Evolutionary conservation across 1,139 yeast genomes (phyloP), one percentile per base, ranked within the genome.

Genomic region (Suhomyces panamericanus): DNA sequence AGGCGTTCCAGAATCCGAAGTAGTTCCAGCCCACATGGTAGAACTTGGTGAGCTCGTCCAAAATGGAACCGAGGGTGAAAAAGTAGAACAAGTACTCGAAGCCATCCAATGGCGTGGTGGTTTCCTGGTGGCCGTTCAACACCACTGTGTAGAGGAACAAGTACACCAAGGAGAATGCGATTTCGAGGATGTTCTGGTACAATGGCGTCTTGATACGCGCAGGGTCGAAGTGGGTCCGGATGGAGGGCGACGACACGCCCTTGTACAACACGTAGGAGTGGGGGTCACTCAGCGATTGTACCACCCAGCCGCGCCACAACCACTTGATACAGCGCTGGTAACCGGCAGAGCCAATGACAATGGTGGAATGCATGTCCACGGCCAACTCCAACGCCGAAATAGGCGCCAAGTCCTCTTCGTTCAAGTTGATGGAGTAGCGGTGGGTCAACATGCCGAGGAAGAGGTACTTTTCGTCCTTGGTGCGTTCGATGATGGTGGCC

Each of bases 271-370:
- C 83, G 56, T 85, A 89, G 16, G 81, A 77, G 30, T 80, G 77
- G 9, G 95, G 89, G 58, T 87, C 87, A 14, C 62, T 64, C n/a
- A 81, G 78, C 32, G 86, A 78, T 64, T 88, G 96, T 37, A 86
- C 75, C 49, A 89, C 86, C 96, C 96, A 88, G 16, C 96, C 96
- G 49, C 91, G 71, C 96, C 96, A 89, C 43, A 89, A 66, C 96
- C 96, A 89, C 54, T 84, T 83, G 58, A 87, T 78, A 67, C 96
- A 87, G 47, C 96, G 70, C 63, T 89, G 96, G 62, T 81, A 89
- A 0, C 96, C 96, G 3, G 85, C 69, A 0, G 95, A 80, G 0
- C 89, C 83, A 56, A 89, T 87, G 15, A 88, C 83, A 15, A 77
- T 74, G 12, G 93, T 85, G 10, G 88, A 81, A 57, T 89, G 96